Evolutionary conservation across 768 basidiomycete genomes (phyloP).

Genomic region (Russula ochroleuca): DNA sequence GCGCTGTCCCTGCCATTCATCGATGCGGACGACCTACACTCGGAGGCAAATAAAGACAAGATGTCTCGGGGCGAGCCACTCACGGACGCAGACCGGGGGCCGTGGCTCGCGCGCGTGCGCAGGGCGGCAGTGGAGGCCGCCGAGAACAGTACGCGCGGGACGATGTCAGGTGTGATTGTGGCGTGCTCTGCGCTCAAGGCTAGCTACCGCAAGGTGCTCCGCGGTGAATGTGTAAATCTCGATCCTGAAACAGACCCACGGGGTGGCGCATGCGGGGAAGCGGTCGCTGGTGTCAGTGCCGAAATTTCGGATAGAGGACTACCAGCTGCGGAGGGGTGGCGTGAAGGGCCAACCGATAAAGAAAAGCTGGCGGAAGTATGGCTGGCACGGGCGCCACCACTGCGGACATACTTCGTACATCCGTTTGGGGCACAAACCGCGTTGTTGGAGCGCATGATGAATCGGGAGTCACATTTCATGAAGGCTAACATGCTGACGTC

Average conservation of each 20-base stretch:
- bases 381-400: slow-evolving; percentile 28
- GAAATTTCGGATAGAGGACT: background rate
- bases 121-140: slow-evolving; percentile 59
- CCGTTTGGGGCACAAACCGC: slow-evolving; percentile 56
- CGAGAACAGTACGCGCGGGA: slow-evolving; percentile 32
- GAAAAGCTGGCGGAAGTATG: background rate
- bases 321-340: no score
- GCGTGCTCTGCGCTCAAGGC: slow-evolving; percentile 83
- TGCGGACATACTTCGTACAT: slow-evolving; percentile 73
- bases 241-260: background rate
- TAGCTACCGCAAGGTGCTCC: slow-evolving; percentile 75
- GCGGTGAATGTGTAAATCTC: slow-evolving; percentile 41
- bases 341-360: slow-evolving; percentile 17
- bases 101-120: slow-evolving; percentile 79
- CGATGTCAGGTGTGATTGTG: slow-evolving; percentile 58
- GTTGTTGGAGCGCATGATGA: slow-evolving; percentile 58
- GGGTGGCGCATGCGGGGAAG: background rate
- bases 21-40: slow-evolving; percentile 89
- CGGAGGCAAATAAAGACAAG: slow-evolving; percentile 76
- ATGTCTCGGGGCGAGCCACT: slow-evolving; percentile 76
- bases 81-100: slow-evolving; percentile 74
- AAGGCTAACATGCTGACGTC: slow-evolving; percentile 77
- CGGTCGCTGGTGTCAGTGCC: background rate
- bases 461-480: slow-evolving; percentile 75
- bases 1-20: slow-evolving; percentile 68